Evolutionary conservation across 305 asterid species (phyloP).

Genomic region (Rubia balearica): DNA sequence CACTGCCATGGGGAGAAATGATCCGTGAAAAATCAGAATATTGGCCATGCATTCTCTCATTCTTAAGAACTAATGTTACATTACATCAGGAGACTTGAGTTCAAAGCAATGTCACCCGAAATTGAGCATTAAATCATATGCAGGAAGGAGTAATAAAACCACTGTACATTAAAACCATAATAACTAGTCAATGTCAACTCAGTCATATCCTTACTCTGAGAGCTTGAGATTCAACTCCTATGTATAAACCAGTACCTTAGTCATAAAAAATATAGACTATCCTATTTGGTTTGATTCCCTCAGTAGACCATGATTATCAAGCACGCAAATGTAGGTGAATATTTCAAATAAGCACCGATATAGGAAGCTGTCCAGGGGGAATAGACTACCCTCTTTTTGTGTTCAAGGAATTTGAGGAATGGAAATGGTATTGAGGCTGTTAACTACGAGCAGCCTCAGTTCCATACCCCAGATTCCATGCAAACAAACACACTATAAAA

Average conservation of each 20-base stretch:
- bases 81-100: not conserved
- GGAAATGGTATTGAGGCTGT: no score
- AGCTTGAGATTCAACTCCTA: not conserved
- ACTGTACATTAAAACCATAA: not conserved
- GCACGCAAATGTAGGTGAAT: not conserved
- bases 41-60: not conserved
- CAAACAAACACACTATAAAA: no score
- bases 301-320: not conserved
- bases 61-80: not conserved
- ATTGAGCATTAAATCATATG: not conserved
- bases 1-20: not conserved
- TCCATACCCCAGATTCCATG: no score
- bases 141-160: not conserved
- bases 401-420: no score
- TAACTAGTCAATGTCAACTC: not conserved
- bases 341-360: no score
- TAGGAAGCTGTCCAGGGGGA: no score
- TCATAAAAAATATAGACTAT: not conserved
- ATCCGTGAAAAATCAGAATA: not conserved
- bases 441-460: no score
- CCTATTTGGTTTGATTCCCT: not conserved
- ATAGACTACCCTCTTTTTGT: no score
- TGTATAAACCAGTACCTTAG: not conserved
- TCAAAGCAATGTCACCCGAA: not conserved
- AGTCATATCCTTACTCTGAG: not conserved